A percentile compares a stretch with the other conserved stretches of the same genome.
Conservation (phyloP, 2,329 filamentous ascomycete species). For the Colletotrichum kahawae region DNA sequence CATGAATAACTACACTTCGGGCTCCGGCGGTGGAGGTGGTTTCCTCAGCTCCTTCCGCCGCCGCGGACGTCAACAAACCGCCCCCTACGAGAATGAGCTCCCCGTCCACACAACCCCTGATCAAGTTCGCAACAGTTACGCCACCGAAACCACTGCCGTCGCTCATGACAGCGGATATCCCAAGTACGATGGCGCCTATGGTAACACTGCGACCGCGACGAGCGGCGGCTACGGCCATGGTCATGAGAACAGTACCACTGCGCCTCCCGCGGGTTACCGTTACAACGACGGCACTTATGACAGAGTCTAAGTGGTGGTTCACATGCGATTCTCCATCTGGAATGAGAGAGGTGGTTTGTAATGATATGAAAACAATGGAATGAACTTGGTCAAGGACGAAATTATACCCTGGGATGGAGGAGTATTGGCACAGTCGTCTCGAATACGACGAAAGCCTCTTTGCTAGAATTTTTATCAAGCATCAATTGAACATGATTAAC, state of each 20-base stretch:
- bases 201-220: neutral
- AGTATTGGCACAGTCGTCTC: neutral
- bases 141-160: slow-evolving; percentile 41
- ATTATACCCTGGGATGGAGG: slow-evolving; percentile 10
- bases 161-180: slow-evolving; percentile 25
- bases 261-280: slow-evolving; percentile 30
- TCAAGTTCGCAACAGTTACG: slow-evolving; percentile 49
- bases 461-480: neutral
- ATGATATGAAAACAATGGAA: neutral
- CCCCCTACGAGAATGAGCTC: slow-evolving; percentile 35
- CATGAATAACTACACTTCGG: slow-evolving; percentile 64
- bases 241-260: slow-evolving; percentile 13
- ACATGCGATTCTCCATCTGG: slow-evolving; percentile 24
- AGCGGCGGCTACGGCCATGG: slow-evolving; percentile 1
- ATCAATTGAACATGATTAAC: neutral
- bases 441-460: neutral
- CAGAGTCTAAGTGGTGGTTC: neutral
- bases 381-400: neutral
- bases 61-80: slow-evolving; percentile 32
- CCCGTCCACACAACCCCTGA: slow-evolving; percentile 45
- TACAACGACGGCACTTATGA: slow-evolving; percentile 44
- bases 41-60: slow-evolving; percentile 40
- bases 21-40: slow-evolving; percentile 39
- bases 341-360: neutral
- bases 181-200: slow-evolving; percentile 21